Conservation (phyloP, 2,329 filamentous ascomycete genomes). For the Anthostomella pinea region DNA sequence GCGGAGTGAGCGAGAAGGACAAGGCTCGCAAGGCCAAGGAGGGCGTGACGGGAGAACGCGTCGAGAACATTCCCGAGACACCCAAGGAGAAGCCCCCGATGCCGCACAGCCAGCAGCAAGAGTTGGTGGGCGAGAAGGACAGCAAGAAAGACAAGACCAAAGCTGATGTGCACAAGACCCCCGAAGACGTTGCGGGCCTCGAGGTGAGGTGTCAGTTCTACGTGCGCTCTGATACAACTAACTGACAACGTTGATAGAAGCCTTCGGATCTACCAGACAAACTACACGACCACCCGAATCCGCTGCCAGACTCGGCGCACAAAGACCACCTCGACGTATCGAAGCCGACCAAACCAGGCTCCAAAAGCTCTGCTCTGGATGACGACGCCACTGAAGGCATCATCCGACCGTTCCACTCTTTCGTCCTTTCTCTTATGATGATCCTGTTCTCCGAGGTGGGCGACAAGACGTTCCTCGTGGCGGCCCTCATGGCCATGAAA, state of each 20-base stretch:
- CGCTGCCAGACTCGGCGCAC: constrained; percentile 62
- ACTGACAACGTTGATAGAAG: constrained; percentile 55
- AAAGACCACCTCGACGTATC: constrained; percentile 60
- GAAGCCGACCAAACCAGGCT: constrained; percentile 35
- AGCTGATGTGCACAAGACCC: constrained; percentile 35
- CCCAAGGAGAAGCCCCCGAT: constrained; percentile 84
- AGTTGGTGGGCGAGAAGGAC: constrained; percentile 48
- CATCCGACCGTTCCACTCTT: constrained; percentile 82
- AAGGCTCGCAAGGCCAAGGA: constrained; percentile 71
- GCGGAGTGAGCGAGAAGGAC: constrained; percentile 83
- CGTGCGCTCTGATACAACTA: too few species aligned
- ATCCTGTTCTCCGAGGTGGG: constrained; percentile 95
- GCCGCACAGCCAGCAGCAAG: constrained; percentile 76
- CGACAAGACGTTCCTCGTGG: constrained; percentile 97
- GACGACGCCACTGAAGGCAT: constrained; percentile 53
- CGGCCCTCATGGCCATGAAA: constrained; percentile 98
- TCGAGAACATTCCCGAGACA: constrained; percentile 72
- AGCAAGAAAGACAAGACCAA: constrained; percentile 42
- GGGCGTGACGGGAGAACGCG: constrained; percentile 60
- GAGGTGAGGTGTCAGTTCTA: constrained; percentile 57
- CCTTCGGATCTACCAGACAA: constrained; percentile 76
- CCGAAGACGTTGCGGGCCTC: constrained; percentile 45
- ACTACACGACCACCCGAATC: constrained; percentile 70
- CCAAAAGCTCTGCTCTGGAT: constrained; percentile 30
- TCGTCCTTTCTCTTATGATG: constrained; percentile 91